Percentiles rank a stretch among this genome's conserved stretches.
phyloP scores from a whole-genome alignment of 768 basidiomycete species.

The Tylopilus plumbeoviolaceoides region DNA sequence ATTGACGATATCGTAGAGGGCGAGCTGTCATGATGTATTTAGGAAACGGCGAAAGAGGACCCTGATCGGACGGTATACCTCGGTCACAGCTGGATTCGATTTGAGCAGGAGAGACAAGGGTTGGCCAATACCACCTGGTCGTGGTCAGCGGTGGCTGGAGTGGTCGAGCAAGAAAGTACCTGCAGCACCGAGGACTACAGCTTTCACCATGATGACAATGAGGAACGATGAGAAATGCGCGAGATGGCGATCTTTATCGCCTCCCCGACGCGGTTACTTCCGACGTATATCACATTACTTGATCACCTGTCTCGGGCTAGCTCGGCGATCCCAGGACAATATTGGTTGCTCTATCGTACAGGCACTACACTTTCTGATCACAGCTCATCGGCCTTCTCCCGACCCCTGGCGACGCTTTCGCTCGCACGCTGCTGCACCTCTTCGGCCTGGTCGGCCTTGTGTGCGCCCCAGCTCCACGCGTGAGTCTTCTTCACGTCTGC shows the following conservation, averaged over 20 bases:
- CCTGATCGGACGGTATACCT: constrained; percentile 40
- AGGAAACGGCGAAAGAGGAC: neutral
- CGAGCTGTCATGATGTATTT: constrained; percentile 47
- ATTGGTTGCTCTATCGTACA: too few relatives aligned
- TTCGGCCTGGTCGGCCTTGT: constrained; percentile 28
- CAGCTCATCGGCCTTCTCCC: neutral
- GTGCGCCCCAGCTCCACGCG: constrained; percentile 15
- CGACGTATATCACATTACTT: constrained; percentile 5
- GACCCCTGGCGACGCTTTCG: constrained; percentile 1
- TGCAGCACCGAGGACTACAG: constrained; percentile 94
- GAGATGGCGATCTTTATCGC: constrained; percentile 15
- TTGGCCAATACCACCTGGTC: constrained; percentile 91
- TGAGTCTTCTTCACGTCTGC: constrained; percentile 16
- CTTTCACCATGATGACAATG: constrained; percentile 46
- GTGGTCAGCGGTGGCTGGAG: neutral
- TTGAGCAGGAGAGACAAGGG: constrained; percentile 92
- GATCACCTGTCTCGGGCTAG: too few relatives aligned
- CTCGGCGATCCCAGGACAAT: neutral
- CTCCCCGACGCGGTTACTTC: constrained; percentile 10
- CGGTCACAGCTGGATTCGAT: constrained; percentile 72
- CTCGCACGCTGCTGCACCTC: constrained; percentile 22
- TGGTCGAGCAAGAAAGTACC: constrained; percentile 41
- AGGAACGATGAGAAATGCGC: neutral
- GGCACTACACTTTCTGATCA: neutral
- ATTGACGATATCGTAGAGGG: constrained; percentile 94